Conservation (phyloP, 169 alveolate species). For the Pseudocohnilembus persalinus region DNA sequence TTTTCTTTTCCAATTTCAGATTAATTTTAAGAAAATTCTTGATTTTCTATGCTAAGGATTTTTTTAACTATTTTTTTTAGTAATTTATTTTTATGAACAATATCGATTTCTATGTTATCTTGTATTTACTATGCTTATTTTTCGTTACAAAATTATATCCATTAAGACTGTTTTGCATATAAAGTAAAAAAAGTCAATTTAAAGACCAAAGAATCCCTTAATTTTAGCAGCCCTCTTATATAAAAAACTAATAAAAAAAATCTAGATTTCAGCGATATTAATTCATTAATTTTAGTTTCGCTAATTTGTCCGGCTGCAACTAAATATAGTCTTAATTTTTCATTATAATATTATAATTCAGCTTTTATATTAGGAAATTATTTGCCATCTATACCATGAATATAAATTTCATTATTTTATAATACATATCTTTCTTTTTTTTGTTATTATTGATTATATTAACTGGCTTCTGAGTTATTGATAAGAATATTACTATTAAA, state of each 20-base stretch:
- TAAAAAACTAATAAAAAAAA: no score
- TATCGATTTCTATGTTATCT: background rate
- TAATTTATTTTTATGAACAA: background rate
- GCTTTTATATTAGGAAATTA: no score
- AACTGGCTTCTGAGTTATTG: no score
- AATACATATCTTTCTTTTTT: no score
- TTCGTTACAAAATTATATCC: background rate
- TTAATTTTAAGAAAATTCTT: no score
- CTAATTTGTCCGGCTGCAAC: background rate
- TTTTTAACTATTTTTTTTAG: no score
- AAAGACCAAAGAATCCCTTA: background rate
- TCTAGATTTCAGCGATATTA: background rate
- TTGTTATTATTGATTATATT: no score
- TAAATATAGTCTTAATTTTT: background rate
- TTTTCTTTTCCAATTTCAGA: no score
- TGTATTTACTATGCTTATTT: background rate
- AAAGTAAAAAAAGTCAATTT: no score
- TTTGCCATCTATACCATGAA: background rate
- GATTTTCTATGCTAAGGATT: no score
- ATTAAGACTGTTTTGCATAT: background rate
- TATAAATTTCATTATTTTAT: background rate
- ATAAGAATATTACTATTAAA: no score
- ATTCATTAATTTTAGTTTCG: background rate
- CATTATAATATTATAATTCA: background rate
- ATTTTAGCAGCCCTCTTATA: background rate